Conservation (phyloP, 2,329 filamentous ascomycete species). For the Amphichorda felina region DNA sequence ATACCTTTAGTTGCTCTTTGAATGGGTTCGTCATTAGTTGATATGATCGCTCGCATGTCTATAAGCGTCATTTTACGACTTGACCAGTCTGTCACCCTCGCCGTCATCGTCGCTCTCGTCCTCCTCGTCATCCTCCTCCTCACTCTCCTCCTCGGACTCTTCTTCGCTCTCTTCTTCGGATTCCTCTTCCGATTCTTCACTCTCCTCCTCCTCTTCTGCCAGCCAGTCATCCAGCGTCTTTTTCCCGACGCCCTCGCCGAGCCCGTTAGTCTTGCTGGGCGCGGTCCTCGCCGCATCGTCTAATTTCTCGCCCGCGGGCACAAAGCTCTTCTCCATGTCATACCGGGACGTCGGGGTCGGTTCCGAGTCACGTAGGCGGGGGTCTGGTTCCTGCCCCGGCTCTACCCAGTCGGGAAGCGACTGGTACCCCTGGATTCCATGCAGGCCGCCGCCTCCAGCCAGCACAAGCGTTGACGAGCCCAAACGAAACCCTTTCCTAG, state of each 20-base stretch:
- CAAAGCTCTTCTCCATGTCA: constrained; percentile 17
- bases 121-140: constrained; percentile 27
- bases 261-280: constrained; percentile 35
- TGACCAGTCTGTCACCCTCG: constrained; percentile 31
- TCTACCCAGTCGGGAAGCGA: constrained; percentile 75
- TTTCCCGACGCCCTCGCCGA: constrained; percentile 40
- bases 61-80: constrained; percentile 12
- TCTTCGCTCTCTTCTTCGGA: constrained; percentile 39
- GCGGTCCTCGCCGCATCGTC: constrained; percentile 38
- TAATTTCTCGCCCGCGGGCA: constrained; percentile 51
- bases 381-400: constrained; percentile 68
- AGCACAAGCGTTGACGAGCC: constrained; percentile 81
- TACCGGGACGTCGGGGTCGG: constrained; percentile 13
- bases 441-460: constrained; percentile 60
- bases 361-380: constrained; percentile 50
- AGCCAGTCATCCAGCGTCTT: constrained; percentile 94
- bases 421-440: constrained; percentile 69
- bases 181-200: constrained; percentile 36
- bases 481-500: constrained; percentile 62
- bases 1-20: too few species aligned
- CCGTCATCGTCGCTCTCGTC: constrained; percentile 30
- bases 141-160: constrained; percentile 38
- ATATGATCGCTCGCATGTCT: neutral
- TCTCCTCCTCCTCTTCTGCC: constrained; percentile 55
- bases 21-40: neutral